Evolutionary conservation across 495 filamentous ascomycete species (phyloP).

Genomic region (Chaetomium tenue): DNA sequence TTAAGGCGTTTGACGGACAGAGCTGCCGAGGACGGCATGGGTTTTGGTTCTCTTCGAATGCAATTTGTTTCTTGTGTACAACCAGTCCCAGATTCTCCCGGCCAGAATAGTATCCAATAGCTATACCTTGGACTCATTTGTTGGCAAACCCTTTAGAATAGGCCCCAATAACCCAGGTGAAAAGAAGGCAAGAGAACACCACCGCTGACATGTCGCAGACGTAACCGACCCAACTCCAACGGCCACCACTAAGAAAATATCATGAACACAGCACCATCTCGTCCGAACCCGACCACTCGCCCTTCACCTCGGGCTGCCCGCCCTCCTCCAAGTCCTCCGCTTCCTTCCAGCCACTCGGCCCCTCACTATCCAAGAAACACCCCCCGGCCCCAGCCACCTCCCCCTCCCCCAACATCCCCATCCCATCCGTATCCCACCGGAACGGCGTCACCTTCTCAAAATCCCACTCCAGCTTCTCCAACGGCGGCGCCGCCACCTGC

Average conservation of each 20-base stretch:
- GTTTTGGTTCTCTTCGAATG: neutral
- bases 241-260: neutral
- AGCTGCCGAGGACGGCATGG: neutral
- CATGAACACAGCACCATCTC: neutral
- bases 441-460: constrained; percentile 18
- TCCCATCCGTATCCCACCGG: constrained; percentile 21
- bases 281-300: neutral
- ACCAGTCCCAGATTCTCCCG: neutral
- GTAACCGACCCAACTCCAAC: too few relatives aligned
- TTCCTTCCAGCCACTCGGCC: constrained; percentile 28
- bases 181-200: too few relatives aligned
- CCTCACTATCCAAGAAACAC: constrained; percentile 31
- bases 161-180: too few relatives aligned
- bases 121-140: too few relatives aligned
- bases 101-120: neutral
- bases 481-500: neutral
- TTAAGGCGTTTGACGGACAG: neutral
- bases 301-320: neutral
- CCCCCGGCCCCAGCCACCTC: neutral
- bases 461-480: constrained; percentile 17
- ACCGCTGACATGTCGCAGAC: too few relatives aligned
- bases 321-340: constrained; percentile 19
- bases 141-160: too few relatives aligned
- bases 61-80: neutral
- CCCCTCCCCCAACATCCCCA: constrained; percentile 9